Percentiles rank a stretch among this genome's conserved stretches.
phyloP scores from a whole-genome alignment of 2,329 filamentous ascomycete genomes.

The Phialemoniopsis sp. region DNA sequence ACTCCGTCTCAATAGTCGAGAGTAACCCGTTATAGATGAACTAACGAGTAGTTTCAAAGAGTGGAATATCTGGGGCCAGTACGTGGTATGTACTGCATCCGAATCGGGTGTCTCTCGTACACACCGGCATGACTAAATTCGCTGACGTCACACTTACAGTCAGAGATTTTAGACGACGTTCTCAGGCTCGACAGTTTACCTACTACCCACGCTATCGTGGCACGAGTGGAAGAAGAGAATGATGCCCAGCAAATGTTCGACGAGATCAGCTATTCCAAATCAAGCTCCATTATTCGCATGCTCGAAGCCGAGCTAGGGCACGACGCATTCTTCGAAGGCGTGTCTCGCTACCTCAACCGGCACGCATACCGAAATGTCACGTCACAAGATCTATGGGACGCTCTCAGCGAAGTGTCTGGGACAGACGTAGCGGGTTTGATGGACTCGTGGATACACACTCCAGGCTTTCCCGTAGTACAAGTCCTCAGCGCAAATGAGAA shows the following conservation, averaged over 20 bases:
- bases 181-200: slow-evolving; percentile 62
- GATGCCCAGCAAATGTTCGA: slow-evolving; percentile 74
- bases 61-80: no score
- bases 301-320: slow-evolving; percentile 68
- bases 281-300: slow-evolving; percentile 68
- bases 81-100: no score
- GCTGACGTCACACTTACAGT: no score
- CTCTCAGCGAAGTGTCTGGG: slow-evolving; percentile 63
- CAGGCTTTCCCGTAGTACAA: slow-evolving; percentile 64
- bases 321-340: slow-evolving; percentile 65
- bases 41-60: no score
- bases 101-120: no score
- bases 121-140: no score
- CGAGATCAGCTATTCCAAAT: slow-evolving; percentile 70
- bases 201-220: slow-evolving; percentile 68
- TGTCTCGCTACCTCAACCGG: slow-evolving; percentile 64
- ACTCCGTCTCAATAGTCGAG: slow-evolving; percentile 56
- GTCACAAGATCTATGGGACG: slow-evolving; percentile 65
- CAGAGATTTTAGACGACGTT: no score
- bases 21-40: slow-evolving; percentile 90
- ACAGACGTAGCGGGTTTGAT: slow-evolving; percentile 66
- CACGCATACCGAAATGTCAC: slow-evolving; percentile 60
- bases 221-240: slow-evolving; percentile 64
- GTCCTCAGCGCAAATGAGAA: slow-evolving; percentile 81
- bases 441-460: slow-evolving; percentile 69